Conservation (phyloP, 225 moss, liverwort and hornwort genomes). For the Takakia lepidozioides region DNA sequence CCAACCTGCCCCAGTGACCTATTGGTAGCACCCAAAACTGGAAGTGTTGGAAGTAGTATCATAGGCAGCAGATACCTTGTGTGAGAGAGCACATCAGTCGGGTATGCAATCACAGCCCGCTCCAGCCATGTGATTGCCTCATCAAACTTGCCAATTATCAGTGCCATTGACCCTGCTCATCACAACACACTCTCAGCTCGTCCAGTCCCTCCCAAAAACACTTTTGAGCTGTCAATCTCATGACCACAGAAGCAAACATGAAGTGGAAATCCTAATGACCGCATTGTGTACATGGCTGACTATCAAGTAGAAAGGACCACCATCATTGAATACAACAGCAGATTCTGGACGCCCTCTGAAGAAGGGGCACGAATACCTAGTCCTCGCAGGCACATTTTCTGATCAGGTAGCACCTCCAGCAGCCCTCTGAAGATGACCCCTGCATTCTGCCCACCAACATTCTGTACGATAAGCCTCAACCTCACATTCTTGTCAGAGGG, state of each 20-base stretch:
- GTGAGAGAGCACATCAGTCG: slow-evolving; percentile 21
- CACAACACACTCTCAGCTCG: too few species aligned
- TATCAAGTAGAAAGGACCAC: too few species aligned
- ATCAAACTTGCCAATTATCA: slow-evolving; percentile 9
- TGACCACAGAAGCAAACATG: too few species aligned
- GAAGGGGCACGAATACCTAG: slow-evolving; percentile 21
- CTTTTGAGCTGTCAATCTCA: too few species aligned
- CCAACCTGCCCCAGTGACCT: not conserved
- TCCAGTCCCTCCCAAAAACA: too few species aligned
- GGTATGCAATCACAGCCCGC: slow-evolving; percentile 19
- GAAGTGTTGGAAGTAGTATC: not conserved
- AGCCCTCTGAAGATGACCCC: slow-evolving; percentile 13
- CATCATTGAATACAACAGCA: not conserved
- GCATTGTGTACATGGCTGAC: not conserved
- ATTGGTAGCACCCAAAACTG: not conserved
- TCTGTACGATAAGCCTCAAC: not conserved
- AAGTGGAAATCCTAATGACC: too few species aligned
- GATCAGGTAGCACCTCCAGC: slow-evolving; percentile 13
- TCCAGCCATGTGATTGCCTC: slow-evolving; percentile 29
- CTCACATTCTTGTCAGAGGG: too few species aligned
- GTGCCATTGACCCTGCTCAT: slow-evolving; percentile 26
- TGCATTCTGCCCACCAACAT: slow-evolving; percentile 10
- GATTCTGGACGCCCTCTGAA: too few species aligned
- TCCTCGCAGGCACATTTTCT: slow-evolving; percentile 22
- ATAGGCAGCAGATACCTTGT: slow-evolving; percentile 8